These are phyloP conservation scores for Solanum chiquidenum DNA, from an alignment of 257 asterid species.

Conservation along the genomic window DNA sequence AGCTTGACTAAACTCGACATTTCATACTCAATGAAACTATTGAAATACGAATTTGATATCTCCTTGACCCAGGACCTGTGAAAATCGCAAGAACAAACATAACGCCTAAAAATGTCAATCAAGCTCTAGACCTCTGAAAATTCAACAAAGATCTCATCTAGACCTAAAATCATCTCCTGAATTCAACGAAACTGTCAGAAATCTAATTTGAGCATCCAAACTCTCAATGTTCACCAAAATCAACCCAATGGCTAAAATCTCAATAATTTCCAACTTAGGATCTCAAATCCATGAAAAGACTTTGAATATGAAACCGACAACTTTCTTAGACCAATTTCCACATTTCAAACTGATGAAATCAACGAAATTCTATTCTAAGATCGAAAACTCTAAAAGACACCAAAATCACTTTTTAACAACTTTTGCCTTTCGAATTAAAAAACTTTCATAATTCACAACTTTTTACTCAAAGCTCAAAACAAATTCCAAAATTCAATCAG, in stretches of 20 bases:
- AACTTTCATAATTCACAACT: too few relatives aligned
- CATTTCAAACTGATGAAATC: too few relatives aligned
- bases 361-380: background rate
- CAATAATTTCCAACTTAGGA: too few relatives aligned
- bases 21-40: background rate
- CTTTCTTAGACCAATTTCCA: background rate
- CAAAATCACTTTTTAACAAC: background rate
- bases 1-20: background rate
- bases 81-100: background rate
- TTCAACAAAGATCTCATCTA: background rate
- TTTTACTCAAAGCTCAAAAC: background rate
- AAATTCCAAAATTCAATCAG: background rate
- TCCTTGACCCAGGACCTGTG: background rate
- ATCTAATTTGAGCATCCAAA: background rate
- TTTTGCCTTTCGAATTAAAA: background rate
- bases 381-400: background rate
- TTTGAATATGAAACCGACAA: too few relatives aligned
- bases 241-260: background rate
- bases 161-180: background rate
- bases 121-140: background rate
- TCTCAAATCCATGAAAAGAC: background rate
- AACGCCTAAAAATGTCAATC: background rate
- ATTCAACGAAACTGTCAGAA: too few relatives aligned
- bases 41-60: too few relatives aligned
- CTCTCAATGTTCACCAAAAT: too few relatives aligned